These are phyloP conservation scores for Syzygium syzygioides DNA, from an alignment of 441 rosid species.

Conservation along the genomic window DNA sequence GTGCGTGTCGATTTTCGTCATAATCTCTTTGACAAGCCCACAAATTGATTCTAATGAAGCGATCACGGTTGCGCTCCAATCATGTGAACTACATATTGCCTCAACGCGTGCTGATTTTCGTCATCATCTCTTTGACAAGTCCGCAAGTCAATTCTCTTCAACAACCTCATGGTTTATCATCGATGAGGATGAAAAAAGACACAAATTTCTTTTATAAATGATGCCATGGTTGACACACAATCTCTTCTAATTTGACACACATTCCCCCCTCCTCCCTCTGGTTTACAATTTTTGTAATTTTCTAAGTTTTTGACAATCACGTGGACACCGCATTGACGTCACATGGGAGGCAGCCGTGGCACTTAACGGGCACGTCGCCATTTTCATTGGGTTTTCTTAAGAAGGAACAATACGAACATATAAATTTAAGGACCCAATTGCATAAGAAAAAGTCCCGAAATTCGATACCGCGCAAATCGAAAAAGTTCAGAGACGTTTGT, in stretches of 20 bases:
- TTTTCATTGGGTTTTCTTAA: background rate
- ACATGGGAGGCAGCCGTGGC: background rate
- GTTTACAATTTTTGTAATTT: background rate
- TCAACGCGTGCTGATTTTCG: rapidly evolving
- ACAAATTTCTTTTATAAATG: background rate
- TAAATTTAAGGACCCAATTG: background rate
- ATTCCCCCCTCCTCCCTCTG: background rate
- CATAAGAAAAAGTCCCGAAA: background rate
- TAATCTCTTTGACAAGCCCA: background rate
- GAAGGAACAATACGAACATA: background rate
- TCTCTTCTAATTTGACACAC: background rate
- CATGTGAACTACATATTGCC: background rate
- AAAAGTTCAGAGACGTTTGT: too few relatives aligned
- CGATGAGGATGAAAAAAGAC: background rate
- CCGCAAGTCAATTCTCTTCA: background rate
- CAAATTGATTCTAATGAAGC: background rate
- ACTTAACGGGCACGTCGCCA: background rate
- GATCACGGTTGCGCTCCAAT: background rate
- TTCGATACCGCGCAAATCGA: background rate
- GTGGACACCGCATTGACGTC: background rate
- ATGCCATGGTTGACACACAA: background rate
- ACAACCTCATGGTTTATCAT: too few relatives aligned
- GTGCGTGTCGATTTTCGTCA: rapidly evolving
- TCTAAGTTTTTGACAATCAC: background rate
- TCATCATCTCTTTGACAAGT: background rate